Evolutionary conservation across 192 early-diverging fungal genomes (phyloP).

Genomic region (Coemansia asiatica): DNA sequence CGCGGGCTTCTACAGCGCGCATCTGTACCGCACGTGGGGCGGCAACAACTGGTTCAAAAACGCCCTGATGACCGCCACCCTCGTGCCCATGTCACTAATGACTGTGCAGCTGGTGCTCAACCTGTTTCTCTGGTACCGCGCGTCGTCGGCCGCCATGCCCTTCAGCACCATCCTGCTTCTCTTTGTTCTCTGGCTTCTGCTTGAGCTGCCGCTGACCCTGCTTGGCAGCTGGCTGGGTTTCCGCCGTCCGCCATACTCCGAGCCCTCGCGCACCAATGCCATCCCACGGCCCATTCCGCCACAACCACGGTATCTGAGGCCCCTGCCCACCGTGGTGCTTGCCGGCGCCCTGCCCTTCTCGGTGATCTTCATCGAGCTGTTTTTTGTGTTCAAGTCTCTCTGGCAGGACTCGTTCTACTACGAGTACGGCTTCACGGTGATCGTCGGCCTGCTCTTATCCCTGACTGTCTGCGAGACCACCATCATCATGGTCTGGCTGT

Average conservation of each 20-base stretch:
- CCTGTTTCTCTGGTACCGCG: slow-evolving; percentile 80
- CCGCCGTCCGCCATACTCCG: slow-evolving; percentile 71
- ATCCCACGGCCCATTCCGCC: slow-evolving; percentile 91
- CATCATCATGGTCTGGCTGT: slow-evolving; percentile 69
- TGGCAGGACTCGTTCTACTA: slow-evolving; percentile 71
- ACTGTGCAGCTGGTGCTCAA: slow-evolving; percentile 70
- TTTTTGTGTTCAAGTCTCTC: slow-evolving; percentile 68
- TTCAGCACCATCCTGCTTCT: slow-evolving; percentile 83
- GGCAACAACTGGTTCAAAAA: slow-evolving; percentile 71
- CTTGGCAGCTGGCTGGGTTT: slow-evolving; percentile 88
- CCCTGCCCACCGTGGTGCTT: slow-evolving; percentile 60
- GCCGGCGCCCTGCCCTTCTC: slow-evolving; percentile 73
- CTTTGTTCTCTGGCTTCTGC: slow-evolving; percentile 74
- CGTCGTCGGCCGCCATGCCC: slow-evolving; percentile 89
- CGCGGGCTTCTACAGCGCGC: slow-evolving; percentile 69
- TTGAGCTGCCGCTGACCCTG: slow-evolving; percentile 78
- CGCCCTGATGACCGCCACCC: slow-evolving; percentile 60
- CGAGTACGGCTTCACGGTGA: slow-evolving; percentile 61
- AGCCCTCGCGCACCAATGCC: slow-evolving; percentile 86
- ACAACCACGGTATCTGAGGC: slow-evolving; percentile 69
- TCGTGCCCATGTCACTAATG: slow-evolving; percentile 64
- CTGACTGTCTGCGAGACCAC: slow-evolving; percentile 65
- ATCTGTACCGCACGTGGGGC: slow-evolving; percentile 70
- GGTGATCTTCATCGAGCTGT: slow-evolving; percentile 72
- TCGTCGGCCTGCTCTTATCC: slow-evolving; percentile 63